Base-by-base conservation (phyloP, 176 grass and related monocot species). In the Hsuehochloa calcarea region DNA sequence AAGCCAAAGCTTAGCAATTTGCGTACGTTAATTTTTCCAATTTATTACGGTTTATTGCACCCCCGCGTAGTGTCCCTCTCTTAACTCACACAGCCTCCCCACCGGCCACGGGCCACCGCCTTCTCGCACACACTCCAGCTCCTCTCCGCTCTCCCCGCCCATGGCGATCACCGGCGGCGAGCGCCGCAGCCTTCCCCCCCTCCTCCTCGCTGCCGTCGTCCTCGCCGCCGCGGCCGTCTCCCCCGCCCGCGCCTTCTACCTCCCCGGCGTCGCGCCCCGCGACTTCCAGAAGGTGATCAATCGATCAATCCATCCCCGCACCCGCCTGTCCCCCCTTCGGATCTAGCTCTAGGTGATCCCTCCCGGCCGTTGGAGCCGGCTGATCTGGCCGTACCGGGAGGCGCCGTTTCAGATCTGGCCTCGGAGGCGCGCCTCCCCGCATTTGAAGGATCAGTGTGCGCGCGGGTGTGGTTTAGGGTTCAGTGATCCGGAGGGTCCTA, bases 201-300 rank as follows among this genome's bases (percentile, higher is more conserved):
- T 19, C 16, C 1, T 81, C 58, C 47, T 82, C 43, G 0, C 65
- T 22, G 68, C 50, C 76, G 5, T 75, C 29, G 31, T 85, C 51
- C 55, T 85, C 2, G 47, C 77, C 31, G 16, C 70, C 55, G 16
- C 52, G 2, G 54, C 70, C 50, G 45, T 16, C 61, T 40, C 60
- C 31, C 82, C 88, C n/a, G 74, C 83, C 27, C 20, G 44, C 70
- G 93, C 83, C 75, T 95, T 95, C 93, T 95, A 95, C 88, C 90
- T 95, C 50, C 93, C 93, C 58, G 93, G 93, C 71, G 93, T 95
- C 26, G 88, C 93, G 23, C 93, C 93, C 22, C 93, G 88, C 55
- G 90, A 95, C 87, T 86, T 92, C 80, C 90, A 86, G 79, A 92
- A 88, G 90, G 93, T 95, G 45, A 88, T 82, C 16, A 46, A 35